Conservation (phyloP, 164 flowering plant genomes). For the grape (Vitis vinifera) region ASM3070453v1 NC_081814.1:4525001-4525500, state of each 20-base stretch:
- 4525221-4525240: neutral
- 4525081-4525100: constrained; percentile 17
- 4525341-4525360: neutral
- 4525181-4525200: neutral
- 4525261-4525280: neutral
- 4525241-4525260: neutral
- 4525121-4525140: constrained; percentile 6
- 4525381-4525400: neutral
- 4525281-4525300: neutral
- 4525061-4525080: constrained; percentile 26
- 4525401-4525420: constrained; percentile 16
- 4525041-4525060: constrained; percentile 10
- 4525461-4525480: constrained; percentile 29
- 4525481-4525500: constrained; percentile 16
- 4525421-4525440: constrained; percentile 42
- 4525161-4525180: constrained; percentile 21
- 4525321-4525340: neutral
- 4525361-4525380: neutral
- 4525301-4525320: neutral
- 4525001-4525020: constrained; percentile 14
- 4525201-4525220: neutral
- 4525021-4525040: constrained; percentile 32
- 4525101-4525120: constrained; percentile 14
- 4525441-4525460: constrained; percentile 1
- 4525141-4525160: neutral